phyloP scores from a whole-genome alignment of 305 asterid genomes.

The Salvia sclarea region DNA sequence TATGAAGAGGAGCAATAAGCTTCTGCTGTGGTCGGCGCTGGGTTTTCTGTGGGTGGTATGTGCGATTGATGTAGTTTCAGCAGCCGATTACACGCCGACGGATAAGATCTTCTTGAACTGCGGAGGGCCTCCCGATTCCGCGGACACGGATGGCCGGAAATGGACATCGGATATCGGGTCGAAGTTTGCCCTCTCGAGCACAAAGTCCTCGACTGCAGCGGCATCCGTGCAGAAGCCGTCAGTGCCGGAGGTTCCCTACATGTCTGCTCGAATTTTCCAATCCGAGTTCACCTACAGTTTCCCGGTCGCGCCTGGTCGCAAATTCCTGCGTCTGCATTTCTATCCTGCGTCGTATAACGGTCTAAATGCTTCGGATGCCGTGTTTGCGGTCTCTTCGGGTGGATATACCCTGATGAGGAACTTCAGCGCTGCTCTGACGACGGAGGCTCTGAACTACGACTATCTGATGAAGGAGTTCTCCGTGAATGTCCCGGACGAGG shows the following conservation, averaged over 20 bases:
- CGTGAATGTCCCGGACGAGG: conserved; percentile 48
- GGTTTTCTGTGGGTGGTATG: conserved; percentile 38
- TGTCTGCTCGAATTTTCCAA: conserved; percentile 77
- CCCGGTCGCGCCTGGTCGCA: conserved; percentile 79
- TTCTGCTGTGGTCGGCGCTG: conserved; percentile 2
- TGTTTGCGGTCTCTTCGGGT: conserved; percentile 65
- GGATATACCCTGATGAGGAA: conserved; percentile 58
- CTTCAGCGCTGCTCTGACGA: conserved; percentile 70
- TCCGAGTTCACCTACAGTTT: conserved; percentile 75
- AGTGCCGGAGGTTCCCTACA: conserved; percentile 72
- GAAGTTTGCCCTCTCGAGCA: conserved; percentile 47
- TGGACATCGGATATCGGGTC: conserved; percentile 85
- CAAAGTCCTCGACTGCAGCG: conserved; percentile 50
- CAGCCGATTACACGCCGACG: conserved; percentile 62
- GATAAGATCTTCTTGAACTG: conserved; percentile 75
- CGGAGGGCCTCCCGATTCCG: conserved; percentile 69
- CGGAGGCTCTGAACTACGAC: conserved; percentile 66
- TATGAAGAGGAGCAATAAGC: conserved; percentile 43
- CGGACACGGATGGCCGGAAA: conserved; percentile 66
- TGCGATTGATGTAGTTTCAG: conserved; percentile 41
- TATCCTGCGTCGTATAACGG: conserved; percentile 68
- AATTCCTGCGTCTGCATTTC: conserved; percentile 74
- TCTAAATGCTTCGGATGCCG: conserved; percentile 53
- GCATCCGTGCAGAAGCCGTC: conserved; percentile 70
- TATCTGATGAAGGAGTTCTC: conserved; percentile 76